Conservation (phyloP, 2,329 filamentous ascomycete genomes). For the Aspergillus persii region DNA sequence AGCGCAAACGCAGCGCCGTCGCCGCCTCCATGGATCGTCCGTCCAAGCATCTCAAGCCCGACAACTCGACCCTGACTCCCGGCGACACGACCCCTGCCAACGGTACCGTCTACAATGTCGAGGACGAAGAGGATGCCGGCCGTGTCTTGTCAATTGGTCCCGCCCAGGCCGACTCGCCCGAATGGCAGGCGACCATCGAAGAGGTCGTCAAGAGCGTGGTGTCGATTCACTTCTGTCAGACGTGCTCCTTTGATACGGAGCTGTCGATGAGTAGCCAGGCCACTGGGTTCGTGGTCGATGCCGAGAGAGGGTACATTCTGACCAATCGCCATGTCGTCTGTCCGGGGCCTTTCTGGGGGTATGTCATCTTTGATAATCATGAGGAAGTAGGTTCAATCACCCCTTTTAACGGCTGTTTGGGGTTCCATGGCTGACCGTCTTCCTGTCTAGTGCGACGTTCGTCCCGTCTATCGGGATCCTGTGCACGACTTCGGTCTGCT, state of each 20-base stretch:
- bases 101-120: slow-evolving; percentile 44
- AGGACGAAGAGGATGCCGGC: slow-evolving; percentile 48
- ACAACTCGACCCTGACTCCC: slow-evolving; percentile 40
- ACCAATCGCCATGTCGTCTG: slow-evolving; percentile 93
- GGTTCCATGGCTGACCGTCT: background rate
- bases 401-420: background rate
- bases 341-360: slow-evolving; percentile 94
- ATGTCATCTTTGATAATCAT: slow-evolving; percentile 98
- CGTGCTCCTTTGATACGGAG: slow-evolving; percentile 97
- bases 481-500: slow-evolving; percentile 98
- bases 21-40: slow-evolving; percentile 52
- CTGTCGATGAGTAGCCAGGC: slow-evolving; percentile 89
- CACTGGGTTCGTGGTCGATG: slow-evolving; percentile 96
- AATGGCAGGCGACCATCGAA: slow-evolving; percentile 96
- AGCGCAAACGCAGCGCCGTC: slow-evolving; percentile 56
- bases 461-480: slow-evolving; percentile 94
- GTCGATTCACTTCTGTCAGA: slow-evolving; percentile 98
- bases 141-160: slow-evolving; percentile 46
- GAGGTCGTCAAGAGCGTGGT: slow-evolving; percentile 92
- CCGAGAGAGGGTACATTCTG: slow-evolving; percentile 83
- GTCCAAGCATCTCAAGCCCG: slow-evolving; percentile 55
- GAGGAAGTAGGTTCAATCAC: slow-evolving; percentile 59
- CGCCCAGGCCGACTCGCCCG: slow-evolving; percentile 64
- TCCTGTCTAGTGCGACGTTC: slow-evolving; percentile 73
- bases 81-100: slow-evolving; percentile 44